A percentile compares a stretch with the other conserved stretches of the same genome.
Conservation (phyloP, 345 rosid species). For the Gossypioides kirkii region DNA sequence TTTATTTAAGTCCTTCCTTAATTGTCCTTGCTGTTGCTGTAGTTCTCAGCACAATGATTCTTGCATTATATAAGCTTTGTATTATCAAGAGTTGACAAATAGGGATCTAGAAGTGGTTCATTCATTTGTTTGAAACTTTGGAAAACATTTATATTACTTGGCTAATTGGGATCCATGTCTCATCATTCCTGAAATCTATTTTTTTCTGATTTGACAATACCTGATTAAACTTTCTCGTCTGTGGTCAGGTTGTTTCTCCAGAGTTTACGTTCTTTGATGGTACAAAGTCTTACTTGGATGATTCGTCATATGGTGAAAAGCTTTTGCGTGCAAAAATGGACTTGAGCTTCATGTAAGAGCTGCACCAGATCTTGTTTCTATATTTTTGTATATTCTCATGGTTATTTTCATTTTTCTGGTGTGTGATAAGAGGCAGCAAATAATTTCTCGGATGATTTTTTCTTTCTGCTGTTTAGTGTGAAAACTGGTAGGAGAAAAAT, state of each 20-base stretch:
- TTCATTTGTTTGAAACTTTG: background rate
- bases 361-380: background rate
- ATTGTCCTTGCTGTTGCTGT: background rate
- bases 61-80: background rate
- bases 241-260: conserved; percentile 74
- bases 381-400: background rate
- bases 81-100: conserved; percentile 1
- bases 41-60: background rate
- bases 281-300: conserved; percentile 79
- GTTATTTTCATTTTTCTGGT: background rate
- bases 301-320: conserved; percentile 75
- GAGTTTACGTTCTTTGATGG: conserved; percentile 97
- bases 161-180: conserved; percentile 1
- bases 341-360: conserved; percentile 86
- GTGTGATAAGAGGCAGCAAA: background rate
- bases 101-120: background rate
- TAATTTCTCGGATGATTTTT: background rate
- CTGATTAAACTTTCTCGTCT: conserved; percentile 10
- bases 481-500: background rate
- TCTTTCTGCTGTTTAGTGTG: background rate
- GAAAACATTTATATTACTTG: background rate
- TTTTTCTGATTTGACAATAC: background rate
- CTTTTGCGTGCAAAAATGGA: conserved; percentile 95
- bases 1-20: background rate
- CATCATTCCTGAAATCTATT: background rate